A percentile compares a stretch with the other conserved stretches of the same genome.
Conservation (phyloP, 441 rosid species). For the Adansonia gregorii region DNA sequence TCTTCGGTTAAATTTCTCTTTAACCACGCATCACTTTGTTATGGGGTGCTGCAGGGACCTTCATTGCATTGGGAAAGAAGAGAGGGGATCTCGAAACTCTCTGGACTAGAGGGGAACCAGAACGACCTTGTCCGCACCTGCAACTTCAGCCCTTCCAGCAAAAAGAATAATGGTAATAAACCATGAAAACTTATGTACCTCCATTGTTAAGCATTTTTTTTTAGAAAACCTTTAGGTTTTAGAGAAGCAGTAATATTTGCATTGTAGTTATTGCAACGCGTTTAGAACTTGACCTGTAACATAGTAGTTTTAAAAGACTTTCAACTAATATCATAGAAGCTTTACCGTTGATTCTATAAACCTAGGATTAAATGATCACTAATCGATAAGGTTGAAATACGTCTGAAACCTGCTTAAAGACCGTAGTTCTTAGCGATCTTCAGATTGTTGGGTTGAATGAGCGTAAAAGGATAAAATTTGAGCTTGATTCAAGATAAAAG, state of each 20-base stretch:
- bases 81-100: slow-evolving; percentile 79
- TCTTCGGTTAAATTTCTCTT: not conserved
- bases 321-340: not conserved
- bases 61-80: slow-evolving; percentile 73
- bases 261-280: not conserved
- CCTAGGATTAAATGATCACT: not conserved
- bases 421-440: not conserved
- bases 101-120: slow-evolving; percentile 84
- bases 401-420: not conserved
- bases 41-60: slow-evolving; percentile 61
- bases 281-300: slow-evolving; percentile 1
- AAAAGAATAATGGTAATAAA: slow-evolving; percentile 8
- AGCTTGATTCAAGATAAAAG: no score
- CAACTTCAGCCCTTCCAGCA: slow-evolving; percentile 43
- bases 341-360: not conserved
- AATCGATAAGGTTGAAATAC: not conserved
- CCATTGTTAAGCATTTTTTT: not conserved
- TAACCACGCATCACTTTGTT: not conserved
- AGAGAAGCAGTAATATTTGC: not conserved
- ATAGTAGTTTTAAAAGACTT: not conserved
- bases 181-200: slow-evolving; percentile 1
- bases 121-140: slow-evolving; percentile 72
- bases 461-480: not conserved
- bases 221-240: not conserved
- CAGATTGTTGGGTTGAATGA: not conserved